Evolutionary conservation across 2,329 filamentous ascomycete species (phyloP).

Genomic region (Dactylellina drechsleri): DNA sequence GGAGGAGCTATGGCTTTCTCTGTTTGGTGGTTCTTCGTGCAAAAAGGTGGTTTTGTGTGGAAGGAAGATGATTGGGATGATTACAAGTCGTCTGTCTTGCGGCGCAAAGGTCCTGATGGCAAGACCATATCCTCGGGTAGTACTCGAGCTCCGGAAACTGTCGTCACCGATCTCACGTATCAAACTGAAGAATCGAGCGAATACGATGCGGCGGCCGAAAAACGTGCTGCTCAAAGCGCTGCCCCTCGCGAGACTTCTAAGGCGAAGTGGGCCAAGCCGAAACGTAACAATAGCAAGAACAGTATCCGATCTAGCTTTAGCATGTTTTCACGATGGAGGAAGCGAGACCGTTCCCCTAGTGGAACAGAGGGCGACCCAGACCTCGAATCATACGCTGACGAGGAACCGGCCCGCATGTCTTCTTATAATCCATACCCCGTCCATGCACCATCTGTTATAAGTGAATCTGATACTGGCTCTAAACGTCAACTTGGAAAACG

Average conservation of each 20-base stretch:
- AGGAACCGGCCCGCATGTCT: conserved; percentile 52
- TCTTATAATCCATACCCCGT: conserved; percentile 51
- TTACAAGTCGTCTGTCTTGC: conserved; percentile 93
- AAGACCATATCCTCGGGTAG: conserved; percentile 54
- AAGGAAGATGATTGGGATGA: conserved; percentile 92
- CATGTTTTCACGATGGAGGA: conserved; percentile 45
- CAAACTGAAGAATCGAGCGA: conserved; percentile 36
- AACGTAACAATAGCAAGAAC: conserved; percentile 49
- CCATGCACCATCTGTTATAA: conserved; percentile 34
- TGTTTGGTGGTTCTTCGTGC: conserved; percentile 98
- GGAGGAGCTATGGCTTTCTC: conserved; percentile 78
- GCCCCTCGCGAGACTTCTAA: conserved; percentile 22
- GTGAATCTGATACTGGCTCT: conserved; percentile 41
- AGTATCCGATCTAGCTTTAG: conserved; percentile 27
- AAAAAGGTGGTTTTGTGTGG: conserved; percentile 93
- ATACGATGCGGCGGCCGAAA: conserved; percentile 35
- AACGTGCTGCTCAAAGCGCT: conserved; percentile 27
- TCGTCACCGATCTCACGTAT: conserved; percentile 51
- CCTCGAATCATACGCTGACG: conserved; percentile 52
- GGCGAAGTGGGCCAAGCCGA: conserved; percentile 46
- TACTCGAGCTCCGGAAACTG: conserved; percentile 49
- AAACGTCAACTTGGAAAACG: conserved; percentile 32
- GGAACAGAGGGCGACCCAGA: conserved; percentile 40
- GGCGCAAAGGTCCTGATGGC: conserved; percentile 73
- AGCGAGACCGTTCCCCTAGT: conserved; percentile 37